phyloP scores from a whole-genome alignment of 495 filamentous ascomycete genomes.

The Penicillium diatomitis region DNA sequence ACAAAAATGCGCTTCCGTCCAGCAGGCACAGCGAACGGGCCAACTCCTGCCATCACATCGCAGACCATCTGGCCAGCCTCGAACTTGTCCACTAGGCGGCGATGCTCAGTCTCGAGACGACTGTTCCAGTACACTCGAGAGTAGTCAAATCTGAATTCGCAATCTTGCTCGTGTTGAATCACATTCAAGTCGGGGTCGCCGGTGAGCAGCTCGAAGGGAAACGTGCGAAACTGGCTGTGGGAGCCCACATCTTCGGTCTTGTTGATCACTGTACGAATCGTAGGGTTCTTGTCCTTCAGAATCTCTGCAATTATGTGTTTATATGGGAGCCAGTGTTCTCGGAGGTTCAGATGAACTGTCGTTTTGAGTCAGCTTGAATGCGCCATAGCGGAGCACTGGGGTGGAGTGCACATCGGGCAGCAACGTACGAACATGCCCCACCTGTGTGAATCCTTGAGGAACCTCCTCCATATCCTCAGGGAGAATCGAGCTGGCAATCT shows the following conservation, averaged over 20 bases:
- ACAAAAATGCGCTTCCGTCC: conserved; percentile 87
- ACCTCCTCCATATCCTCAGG: conserved; percentile 65
- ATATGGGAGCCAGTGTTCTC: conserved; percentile 68
- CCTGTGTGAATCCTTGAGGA: conserved; percentile 76
- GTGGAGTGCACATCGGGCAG: background rate
- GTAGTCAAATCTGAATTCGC: conserved; percentile 41
- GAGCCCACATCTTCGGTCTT: conserved; percentile 83
- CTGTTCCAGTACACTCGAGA: conserved; percentile 97
- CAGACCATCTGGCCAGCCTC: conserved; percentile 76
- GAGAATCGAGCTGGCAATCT: conserved; percentile 72
- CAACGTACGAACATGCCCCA: conserved; percentile 73
- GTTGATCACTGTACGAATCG: conserved; percentile 84
- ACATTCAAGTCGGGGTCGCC: conserved; percentile 76
- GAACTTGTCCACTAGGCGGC: conserved; percentile 69
- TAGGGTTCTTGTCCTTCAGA: conserved; percentile 76
- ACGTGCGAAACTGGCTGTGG: conserved; percentile 81
- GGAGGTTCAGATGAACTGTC: conserved; percentile 80
- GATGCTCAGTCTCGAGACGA: conserved; percentile 80
- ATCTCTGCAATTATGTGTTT: conserved; percentile 76
- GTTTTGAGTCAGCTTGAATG: conserved; percentile 6
- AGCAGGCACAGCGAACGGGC: conserved; percentile 88
- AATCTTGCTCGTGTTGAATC: conserved; percentile 48
- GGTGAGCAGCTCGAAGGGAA: conserved; percentile 83
- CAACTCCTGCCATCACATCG: conserved; percentile 97
- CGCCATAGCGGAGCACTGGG: background rate